A percentile compares a stretch with the other conserved stretches of the same genome.
phyloP scores from a whole-genome alignment of 192 early-diverging fungal species.

The Linderina pennispora region DNA sequence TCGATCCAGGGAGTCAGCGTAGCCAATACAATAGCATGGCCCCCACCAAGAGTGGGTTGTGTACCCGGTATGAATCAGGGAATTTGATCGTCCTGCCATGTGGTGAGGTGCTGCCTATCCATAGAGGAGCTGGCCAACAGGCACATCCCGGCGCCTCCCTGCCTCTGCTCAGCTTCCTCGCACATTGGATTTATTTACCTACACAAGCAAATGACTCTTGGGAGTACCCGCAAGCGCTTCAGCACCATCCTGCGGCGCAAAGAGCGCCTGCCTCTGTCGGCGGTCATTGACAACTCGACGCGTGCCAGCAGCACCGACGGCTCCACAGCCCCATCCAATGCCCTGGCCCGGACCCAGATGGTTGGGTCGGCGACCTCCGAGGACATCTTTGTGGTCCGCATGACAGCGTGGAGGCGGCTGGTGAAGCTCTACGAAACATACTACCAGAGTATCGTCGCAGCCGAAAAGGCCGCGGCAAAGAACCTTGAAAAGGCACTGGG shows the following conservation, averaged over 20 bases:
- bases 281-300: slow-evolving; percentile 6
- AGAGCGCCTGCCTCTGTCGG: slow-evolving; percentile 21
- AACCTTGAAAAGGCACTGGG: slow-evolving; percentile 23
- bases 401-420: slow-evolving; percentile 26
- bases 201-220: no score
- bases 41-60: no score
- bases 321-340: neutral
- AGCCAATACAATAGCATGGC: no score
- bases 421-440: slow-evolving; percentile 24
- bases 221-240: no score
- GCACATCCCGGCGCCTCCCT: no score
- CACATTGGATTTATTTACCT: no score
- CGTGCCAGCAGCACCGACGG: neutral
- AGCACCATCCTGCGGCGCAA: slow-evolving; percentile 18
- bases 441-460: slow-evolving; percentile 14
- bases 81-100: no score
- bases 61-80: no score
- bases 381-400: slow-evolving; percentile 24
- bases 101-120: no score
- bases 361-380: slow-evolving; percentile 24
- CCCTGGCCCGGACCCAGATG: slow-evolving; percentile 15
- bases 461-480: slow-evolving; percentile 20
- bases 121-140: no score
- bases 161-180: no score
- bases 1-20: no score